phyloP scores from a whole-genome alignment of 116 monocot genomes.

The Papilionanthe hybrid region DNA sequence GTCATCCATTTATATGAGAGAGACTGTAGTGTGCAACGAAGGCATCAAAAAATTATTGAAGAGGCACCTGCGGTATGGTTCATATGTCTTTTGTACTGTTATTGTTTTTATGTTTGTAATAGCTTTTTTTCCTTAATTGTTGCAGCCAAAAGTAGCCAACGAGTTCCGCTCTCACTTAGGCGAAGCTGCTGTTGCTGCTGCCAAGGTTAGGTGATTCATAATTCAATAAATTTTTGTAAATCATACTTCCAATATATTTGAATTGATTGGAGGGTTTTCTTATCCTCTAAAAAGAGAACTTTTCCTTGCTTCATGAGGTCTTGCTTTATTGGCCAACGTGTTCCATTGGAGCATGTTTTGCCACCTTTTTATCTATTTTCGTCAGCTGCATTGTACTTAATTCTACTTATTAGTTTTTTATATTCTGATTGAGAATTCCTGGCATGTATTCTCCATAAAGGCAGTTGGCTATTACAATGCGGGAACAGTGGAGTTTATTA shows the following conservation, averaged over 20 bases:
- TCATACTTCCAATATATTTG: not conserved
- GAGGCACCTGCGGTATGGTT: constrained; percentile 92
- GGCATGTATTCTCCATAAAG: constrained; percentile 50
- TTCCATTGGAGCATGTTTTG: not conserved
- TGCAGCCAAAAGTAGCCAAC: constrained; percentile 82
- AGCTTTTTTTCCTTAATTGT: constrained; percentile 22
- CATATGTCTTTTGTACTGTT: constrained; percentile 8
- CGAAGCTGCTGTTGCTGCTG: constrained; percentile 95
- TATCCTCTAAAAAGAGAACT: not conserved
- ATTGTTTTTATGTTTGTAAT: constrained; percentile 9
- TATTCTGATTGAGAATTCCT: constrained; percentile 16
- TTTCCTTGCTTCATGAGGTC: not conserved
- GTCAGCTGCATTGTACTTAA: not conserved
- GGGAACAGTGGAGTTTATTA: constrained; percentile 97
- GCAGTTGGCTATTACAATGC: constrained; percentile 96
- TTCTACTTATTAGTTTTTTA: not conserved
- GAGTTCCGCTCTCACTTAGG: constrained; percentile 92
- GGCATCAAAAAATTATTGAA: constrained; percentile 99
- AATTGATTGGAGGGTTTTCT: not conserved
- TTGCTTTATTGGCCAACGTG: not conserved
- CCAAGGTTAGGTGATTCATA: constrained; percentile 56
- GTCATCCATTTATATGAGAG: too few relatives aligned
- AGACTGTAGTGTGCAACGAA: constrained; percentile 97
- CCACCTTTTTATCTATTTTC: not conserved
- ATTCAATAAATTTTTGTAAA: not conserved